Conservation (phyloP, 148 eudicot genomes). For the Rhododendron molle region DNA sequence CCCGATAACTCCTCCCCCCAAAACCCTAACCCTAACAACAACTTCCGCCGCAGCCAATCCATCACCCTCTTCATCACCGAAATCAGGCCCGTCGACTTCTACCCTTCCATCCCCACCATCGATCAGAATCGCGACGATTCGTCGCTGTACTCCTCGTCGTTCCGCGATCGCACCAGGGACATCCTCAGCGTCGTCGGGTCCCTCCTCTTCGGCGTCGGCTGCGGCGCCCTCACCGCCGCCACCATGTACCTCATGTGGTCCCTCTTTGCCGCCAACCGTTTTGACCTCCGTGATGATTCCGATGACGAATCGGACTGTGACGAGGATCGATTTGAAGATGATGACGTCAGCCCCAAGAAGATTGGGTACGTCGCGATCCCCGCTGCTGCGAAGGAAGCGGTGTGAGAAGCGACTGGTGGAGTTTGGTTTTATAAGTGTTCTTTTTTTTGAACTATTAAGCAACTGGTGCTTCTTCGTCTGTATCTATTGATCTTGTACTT, state of each 20-base stretch:
- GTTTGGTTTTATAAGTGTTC: neutral
- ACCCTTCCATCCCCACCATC: constrained; percentile 14
- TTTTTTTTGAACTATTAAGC: neutral
- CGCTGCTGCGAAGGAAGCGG: constrained; percentile 30
- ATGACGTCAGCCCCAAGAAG: constrained; percentile 51
- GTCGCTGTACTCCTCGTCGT: constrained; percentile 34
- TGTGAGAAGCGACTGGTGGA: constrained; percentile 10
- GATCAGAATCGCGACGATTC: neutral
- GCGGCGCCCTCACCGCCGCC: constrained; percentile 76
- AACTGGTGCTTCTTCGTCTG: neutral
- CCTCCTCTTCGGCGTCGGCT: constrained; percentile 73
- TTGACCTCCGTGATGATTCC: constrained; percentile 27
- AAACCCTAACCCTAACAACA: constrained; percentile 16
- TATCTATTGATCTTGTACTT: neutral
- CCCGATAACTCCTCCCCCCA: constrained; percentile 16
- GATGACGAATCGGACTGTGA: constrained; percentile 26
- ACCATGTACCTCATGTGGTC: constrained; percentile 67
- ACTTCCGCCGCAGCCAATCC: constrained; percentile 8
- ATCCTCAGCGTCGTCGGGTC: constrained; percentile 67
- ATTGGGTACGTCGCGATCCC: constrained; percentile 44
- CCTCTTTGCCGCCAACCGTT: constrained; percentile 34
- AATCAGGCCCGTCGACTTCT: constrained; percentile 15
- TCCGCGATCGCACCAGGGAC: constrained; percentile 54
- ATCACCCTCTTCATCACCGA: constrained; percentile 42
- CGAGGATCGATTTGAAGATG: constrained; percentile 29